Conservation (phyloP, 2,329 filamentous ascomycete genomes). For the Drechmeria coniospora region DNA sequence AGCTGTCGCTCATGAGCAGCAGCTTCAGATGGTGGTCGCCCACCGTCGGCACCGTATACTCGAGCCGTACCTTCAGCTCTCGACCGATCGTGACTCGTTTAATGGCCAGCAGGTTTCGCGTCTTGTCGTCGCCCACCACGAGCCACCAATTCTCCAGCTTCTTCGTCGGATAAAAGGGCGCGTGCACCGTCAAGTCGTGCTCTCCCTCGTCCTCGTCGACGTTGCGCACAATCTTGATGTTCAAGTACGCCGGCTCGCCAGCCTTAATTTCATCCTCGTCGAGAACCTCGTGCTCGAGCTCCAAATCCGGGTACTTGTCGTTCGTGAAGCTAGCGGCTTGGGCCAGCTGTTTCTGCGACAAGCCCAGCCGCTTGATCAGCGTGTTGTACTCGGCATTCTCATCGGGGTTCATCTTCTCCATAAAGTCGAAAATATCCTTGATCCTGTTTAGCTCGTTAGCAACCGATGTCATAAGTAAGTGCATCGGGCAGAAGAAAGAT, state of each 20-base stretch:
- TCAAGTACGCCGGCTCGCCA: constrained; percentile 67
- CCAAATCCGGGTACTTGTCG: constrained; percentile 86
- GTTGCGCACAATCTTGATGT: constrained; percentile 73
- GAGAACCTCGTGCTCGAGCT: constrained; percentile 75
- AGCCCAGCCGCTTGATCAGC: constrained; percentile 61
- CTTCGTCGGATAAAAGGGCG: constrained; percentile 79
- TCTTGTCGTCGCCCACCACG: constrained; percentile 83
- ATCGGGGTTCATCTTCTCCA: constrained; percentile 95
- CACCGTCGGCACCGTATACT: constrained; percentile 73
- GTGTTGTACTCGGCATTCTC: constrained; percentile 72
- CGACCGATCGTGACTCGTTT: constrained; percentile 82
- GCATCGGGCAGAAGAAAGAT: too few species aligned
- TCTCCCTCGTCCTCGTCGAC: constrained; percentile 47
- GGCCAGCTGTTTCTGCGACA: constrained; percentile 68
- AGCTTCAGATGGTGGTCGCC: constrained; percentile 81
- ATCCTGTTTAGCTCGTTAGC: constrained; percentile 39
- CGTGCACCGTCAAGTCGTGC: constrained; percentile 73
- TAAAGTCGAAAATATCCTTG: constrained; percentile 93
- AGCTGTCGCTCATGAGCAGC: constrained; percentile 94
- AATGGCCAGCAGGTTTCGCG: constrained; percentile 76
- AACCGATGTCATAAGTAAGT: too few species aligned
- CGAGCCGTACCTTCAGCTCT: constrained; percentile 63
- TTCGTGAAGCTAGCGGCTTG: constrained; percentile 95
- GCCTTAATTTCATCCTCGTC: constrained; percentile 68
- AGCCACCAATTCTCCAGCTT: constrained; percentile 99